These are phyloP conservation scores for Myriosclerotinia duriaeana DNA, from an alignment of 2,329 filamentous ascomycete genomes.

Conservation along the genomic window DNA sequence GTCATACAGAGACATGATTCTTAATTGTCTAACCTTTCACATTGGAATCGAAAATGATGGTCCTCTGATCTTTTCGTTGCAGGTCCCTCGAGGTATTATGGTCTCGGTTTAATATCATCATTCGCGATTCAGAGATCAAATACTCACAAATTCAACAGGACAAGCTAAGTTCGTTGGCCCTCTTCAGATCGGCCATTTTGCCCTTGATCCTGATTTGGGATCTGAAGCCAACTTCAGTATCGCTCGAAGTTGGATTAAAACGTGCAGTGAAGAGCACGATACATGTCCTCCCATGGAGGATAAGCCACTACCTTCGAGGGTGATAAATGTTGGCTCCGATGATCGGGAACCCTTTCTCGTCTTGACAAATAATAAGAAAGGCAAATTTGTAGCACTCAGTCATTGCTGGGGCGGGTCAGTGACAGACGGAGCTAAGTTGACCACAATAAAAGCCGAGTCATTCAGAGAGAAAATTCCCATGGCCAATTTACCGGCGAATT, in stretches of 20 bases:
- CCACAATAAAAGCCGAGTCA: background rate
- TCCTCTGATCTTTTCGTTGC: background rate
- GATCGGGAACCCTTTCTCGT: slow-evolving; percentile 18
- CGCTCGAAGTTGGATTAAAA: slow-evolving; percentile 19
- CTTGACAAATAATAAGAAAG: background rate
- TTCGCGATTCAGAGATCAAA: background rate
- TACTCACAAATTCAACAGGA: background rate
- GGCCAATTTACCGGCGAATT: background rate
- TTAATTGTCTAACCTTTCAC: too few relatives aligned
- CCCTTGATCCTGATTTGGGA: background rate
- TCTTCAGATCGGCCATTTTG: background rate
- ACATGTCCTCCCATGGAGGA: slow-evolving; percentile 7
- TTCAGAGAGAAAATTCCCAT: slow-evolving; percentile 2
- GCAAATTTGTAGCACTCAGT: background rate
- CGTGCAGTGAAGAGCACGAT: slow-evolving; percentile 10
- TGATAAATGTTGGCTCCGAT: slow-evolving; percentile 28
- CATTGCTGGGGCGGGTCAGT: slow-evolving; percentile 10
- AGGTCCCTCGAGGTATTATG: background rate
- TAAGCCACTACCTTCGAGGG: slow-evolving; percentile 24
- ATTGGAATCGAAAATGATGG: background rate
- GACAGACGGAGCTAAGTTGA: background rate
- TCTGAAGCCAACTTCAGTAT: background rate
- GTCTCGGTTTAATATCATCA: background rate
- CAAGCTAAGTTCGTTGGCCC: background rate
- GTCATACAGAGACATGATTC: too few relatives aligned